These are phyloP conservation scores for Boletus subcaerulescens DNA, from an alignment of 768 basidiomycete species.

Conservation along the genomic window DNA sequence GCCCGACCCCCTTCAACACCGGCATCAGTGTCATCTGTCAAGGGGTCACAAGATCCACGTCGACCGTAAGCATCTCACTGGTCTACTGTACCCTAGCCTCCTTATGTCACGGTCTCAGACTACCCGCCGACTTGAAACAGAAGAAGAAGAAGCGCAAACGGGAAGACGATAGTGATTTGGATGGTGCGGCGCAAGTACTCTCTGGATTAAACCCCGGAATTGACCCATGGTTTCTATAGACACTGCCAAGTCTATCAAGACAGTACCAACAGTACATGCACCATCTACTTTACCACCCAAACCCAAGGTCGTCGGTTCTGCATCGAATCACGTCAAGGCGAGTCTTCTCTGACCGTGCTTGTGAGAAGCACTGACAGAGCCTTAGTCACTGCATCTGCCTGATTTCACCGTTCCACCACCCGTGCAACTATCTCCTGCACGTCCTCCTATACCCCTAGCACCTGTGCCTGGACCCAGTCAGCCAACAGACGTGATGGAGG, in stretches of 20 bases:
- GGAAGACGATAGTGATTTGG: slow-evolving; percentile 70
- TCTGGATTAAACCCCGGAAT: not conserved
- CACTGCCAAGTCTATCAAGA: slow-evolving; percentile 52
- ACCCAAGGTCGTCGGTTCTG: slow-evolving; percentile 49
- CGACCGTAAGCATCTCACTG: slow-evolving; percentile 44
- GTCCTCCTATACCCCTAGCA: slow-evolving; percentile 59
- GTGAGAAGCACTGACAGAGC: slow-evolving; percentile 10
- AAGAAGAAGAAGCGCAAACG: slow-evolving; percentile 88
- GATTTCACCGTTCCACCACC: slow-evolving; percentile 61
- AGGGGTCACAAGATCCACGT: slow-evolving; percentile 62
- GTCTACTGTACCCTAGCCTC: slow-evolving; percentile 14
- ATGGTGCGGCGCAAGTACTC: slow-evolving; percentile 44
- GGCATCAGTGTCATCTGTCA: slow-evolving; percentile 39
- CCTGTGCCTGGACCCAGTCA: slow-evolving; percentile 81
- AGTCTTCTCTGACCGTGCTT: slow-evolving; percentile 8
- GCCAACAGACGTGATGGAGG: slow-evolving; percentile 79
- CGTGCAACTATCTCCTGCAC: slow-evolving; percentile 51
- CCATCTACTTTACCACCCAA: slow-evolving; percentile 46
- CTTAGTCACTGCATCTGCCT: slow-evolving; percentile 39
- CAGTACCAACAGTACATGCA: slow-evolving; percentile 48
- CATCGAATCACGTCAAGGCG: slow-evolving; percentile 51
- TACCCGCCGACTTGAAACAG: slow-evolving; percentile 58
- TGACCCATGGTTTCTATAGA: slow-evolving; percentile 36
- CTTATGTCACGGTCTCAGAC: slow-evolving; percentile 15
- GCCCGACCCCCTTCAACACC: slow-evolving; percentile 48